phyloP scores from a whole-genome alignment of 106 monocot species.

The Dendrobium chrysotoxum region DNA sequence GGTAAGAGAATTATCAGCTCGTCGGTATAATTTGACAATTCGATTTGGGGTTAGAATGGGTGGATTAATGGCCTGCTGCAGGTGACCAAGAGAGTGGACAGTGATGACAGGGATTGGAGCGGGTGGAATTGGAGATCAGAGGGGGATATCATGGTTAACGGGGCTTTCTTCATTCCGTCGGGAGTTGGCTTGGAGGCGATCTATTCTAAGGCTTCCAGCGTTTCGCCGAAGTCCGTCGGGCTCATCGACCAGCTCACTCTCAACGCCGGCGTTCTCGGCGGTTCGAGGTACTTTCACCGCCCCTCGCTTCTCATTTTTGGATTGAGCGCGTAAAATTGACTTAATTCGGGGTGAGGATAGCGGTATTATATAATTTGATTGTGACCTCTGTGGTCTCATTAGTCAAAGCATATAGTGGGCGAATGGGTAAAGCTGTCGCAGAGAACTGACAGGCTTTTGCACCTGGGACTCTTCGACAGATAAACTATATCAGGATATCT shows the following conservation, averaged over 20 bases:
- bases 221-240: slow-evolving; percentile 2
- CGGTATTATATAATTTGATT: too few relatives aligned
- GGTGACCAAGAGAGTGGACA: slow-evolving; percentile 65
- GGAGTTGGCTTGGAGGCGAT: slow-evolving; percentile 29
- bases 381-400: too few relatives aligned
- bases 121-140: slow-evolving; percentile 57
- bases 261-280: slow-evolving; percentile 10
- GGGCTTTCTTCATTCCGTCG: slow-evolving; percentile 65
- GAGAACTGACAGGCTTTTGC: too few relatives aligned
- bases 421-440: too few relatives aligned
- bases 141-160: slow-evolving; percentile 54
- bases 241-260: slow-evolving; percentile 12
- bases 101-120: slow-evolving; percentile 28
- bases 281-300: not conserved
- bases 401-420: too few relatives aligned
- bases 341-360: too few relatives aligned
- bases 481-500: too few relatives aligned
- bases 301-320: not conserved
- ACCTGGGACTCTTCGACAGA: too few relatives aligned
- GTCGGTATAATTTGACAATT: not conserved
- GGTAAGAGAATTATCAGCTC: slow-evolving; percentile 10
- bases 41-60: not conserved
- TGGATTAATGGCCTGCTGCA: not conserved
- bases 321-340: too few relatives aligned
- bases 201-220: slow-evolving; percentile 22